A percentile compares a stretch with the other conserved stretches of the same genome.
Conservation (phyloP, 768 basidiomycete genomes). For the Lactarius trivialis region DNA sequence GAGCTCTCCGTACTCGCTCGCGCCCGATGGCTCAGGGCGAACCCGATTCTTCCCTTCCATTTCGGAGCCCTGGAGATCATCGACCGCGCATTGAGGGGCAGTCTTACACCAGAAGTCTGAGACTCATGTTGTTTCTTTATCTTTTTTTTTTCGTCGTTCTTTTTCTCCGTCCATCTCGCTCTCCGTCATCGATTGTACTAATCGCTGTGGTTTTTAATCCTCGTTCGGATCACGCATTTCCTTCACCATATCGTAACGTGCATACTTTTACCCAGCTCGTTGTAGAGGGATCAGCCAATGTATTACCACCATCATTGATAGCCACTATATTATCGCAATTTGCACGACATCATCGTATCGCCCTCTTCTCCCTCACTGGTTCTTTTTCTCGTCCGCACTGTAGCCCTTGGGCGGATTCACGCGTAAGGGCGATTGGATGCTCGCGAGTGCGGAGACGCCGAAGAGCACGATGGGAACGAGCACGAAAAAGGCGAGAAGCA, state of each 20-base stretch:
- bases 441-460: conserved; percentile 59
- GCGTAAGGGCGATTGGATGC: conserved; percentile 64
- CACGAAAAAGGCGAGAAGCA: conserved; percentile 61
- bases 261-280: conserved; percentile 16
- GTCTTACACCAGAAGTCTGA: conserved; percentile 25
- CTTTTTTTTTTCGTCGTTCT: background rate
- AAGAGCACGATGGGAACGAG: conserved; percentile 59
- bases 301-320: conserved; percentile 20
- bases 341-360: background rate
- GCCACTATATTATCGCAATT: conserved; percentile 19
- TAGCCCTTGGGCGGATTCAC: conserved; percentile 61
- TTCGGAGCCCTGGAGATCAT: conserved; percentile 66
- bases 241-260: conserved; percentile 11
- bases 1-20: conserved; percentile 59
- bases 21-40: conserved; percentile 39
- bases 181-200: background rate
- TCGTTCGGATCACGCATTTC: conserved; percentile 15
- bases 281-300: conserved; percentile 17
- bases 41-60: conserved; percentile 62
- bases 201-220: conserved; percentile 7
- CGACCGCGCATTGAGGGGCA: conserved; percentile 35
- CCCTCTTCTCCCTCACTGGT: conserved; percentile 40
- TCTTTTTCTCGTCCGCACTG: conserved; percentile 68
- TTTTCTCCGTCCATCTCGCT: background rate
- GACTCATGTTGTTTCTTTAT: conserved; percentile 3